Base-by-base conservation (phyloP, 305 asterid species). In the Nicotiana rustica region DNA sequence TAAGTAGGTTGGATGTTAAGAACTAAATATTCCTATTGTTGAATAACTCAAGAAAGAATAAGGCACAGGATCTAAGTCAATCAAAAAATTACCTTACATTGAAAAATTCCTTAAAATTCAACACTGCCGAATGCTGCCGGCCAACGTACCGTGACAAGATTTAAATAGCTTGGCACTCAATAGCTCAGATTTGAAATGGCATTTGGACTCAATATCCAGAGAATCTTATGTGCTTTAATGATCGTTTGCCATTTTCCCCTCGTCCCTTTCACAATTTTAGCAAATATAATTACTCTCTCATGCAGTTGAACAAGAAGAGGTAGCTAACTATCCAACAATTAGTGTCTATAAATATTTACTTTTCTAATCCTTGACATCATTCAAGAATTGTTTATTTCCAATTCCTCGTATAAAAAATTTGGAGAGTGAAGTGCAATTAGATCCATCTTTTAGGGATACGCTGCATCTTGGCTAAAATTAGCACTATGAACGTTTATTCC, bases 401-500 rank as follows among this genome's bases (percentile, higher is more conserved):
- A 18, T 31, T 10, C 9, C 5, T 61, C 67, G 15, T 10, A 19
- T 13, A 2, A 25, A 71, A 1, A 19, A 3, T 19, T 44, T 71
- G 61, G 60, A 71, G 78, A 3, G 21, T 21, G 21, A 25, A 73
- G 41, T 14, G 13, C 41, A 47, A 14, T 25, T 47, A 70, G 18
- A 70, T 19, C 60, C 18, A 19, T 15, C 13, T 19, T 2, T 41
- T 2, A 41, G 36, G 52, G 35, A 25, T 18, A 3, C 7, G 59
- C 78, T 17, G 21, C 75, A 67, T 67, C 75, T 29, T 66, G 70
- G 41, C 12, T 65, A 29, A 65, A 29, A 15, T 70, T 25, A 31
- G 71, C 17, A 3, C 15, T 21, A 86, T 84, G 86, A 68, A 49
- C 15, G 21, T 61, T 10, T 81, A 82, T 59, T 76, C 67, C 31